These are phyloP conservation scores for Aureobasidium uvarum DNA, from an alignment of 2,329 filamentous ascomycete species.

Conservation along the genomic window DNA sequence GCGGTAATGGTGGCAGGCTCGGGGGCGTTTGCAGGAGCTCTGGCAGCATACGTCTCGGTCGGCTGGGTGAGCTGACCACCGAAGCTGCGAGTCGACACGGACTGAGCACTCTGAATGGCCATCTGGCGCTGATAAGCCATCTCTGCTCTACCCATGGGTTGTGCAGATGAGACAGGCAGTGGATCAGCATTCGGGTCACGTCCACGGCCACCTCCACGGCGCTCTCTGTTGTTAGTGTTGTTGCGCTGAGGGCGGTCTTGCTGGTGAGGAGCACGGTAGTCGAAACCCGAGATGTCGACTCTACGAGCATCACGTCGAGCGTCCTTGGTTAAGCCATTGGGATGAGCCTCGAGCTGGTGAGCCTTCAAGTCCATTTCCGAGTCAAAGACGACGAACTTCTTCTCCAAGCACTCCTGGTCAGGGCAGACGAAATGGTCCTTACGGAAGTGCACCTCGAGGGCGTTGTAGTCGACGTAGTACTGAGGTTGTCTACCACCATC, in stretches of 20 bases:
- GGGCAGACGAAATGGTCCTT: constrained; percentile 83
- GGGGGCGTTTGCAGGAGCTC: constrained; percentile 44
- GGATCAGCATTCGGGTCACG: constrained; percentile 85
- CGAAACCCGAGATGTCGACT: constrained; percentile 85
- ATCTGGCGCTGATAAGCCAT: constrained; percentile 88
- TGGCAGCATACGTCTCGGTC: constrained; percentile 43
- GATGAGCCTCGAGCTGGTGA: constrained; percentile 83
- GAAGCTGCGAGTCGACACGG: constrained; percentile 75
- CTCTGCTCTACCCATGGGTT: constrained; percentile 80
- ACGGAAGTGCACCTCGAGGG: constrained; percentile 81
- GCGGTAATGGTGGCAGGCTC: constrained; percentile 44
- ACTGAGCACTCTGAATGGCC: constrained; percentile 85
- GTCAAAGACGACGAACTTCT: constrained; percentile 97
- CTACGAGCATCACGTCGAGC: constrained; percentile 76
- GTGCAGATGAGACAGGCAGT: constrained; percentile 71
- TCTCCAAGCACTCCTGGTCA: constrained; percentile 86
- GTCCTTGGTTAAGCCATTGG: constrained; percentile 75
- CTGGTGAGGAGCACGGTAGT: constrained; percentile 70
- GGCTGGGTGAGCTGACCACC: constrained; percentile 70
- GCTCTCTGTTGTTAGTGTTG: constrained; percentile 32
- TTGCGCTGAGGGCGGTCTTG: constrained; percentile 53
- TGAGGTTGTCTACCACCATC: constrained; percentile 67
- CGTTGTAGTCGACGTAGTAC: constrained; percentile 87
- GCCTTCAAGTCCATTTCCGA: constrained; percentile 93
- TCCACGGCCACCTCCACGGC: constrained; percentile 62